Evolutionary conservation across 2,329 filamentous ascomycete species (phyloP).

Genomic region (Penicillium decumbens): DNA sequence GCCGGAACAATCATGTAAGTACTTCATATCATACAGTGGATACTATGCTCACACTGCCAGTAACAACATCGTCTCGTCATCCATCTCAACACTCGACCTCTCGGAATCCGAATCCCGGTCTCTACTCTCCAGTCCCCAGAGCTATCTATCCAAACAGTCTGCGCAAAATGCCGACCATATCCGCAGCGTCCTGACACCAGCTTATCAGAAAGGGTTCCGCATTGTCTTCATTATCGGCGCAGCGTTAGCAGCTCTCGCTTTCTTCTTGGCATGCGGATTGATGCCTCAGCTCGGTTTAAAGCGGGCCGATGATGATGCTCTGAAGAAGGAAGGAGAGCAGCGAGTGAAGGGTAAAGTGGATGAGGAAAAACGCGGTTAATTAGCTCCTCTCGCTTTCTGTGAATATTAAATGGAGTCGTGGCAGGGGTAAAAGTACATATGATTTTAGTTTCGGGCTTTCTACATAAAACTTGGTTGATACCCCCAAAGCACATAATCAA

Average conservation of each 20-base stretch:
- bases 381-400: neutral
- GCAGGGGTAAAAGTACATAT: neutral
- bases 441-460: neutral
- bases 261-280: constrained; percentile 30
- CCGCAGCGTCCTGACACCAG: constrained; percentile 30
- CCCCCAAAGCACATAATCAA: too few species aligned
- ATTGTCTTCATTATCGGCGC: constrained; percentile 41
- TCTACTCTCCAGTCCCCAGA: constrained; percentile 30
- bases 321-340: constrained; percentile 29
- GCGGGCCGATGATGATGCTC: constrained; percentile 27
- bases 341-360: constrained; percentile 16
- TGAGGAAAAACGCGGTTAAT: constrained; percentile 12
- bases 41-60: constrained; percentile 11
- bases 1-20: constrained; percentile 41
- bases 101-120: constrained; percentile 17
- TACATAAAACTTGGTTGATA: neutral
- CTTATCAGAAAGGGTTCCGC: constrained; percentile 39
- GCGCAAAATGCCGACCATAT: constrained; percentile 22
- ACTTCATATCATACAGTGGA: neutral
- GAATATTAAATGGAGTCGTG: neutral
- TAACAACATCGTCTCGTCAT: constrained; percentile 30
- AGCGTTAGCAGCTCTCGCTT: constrained; percentile 33
- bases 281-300: constrained; percentile 37
- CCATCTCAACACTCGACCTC: constrained; percentile 26
- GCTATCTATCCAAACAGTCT: constrained; percentile 27